phyloP scores from a whole-genome alignment of 805 yeast species.

The Blastobotrys peoriensis region DNA sequence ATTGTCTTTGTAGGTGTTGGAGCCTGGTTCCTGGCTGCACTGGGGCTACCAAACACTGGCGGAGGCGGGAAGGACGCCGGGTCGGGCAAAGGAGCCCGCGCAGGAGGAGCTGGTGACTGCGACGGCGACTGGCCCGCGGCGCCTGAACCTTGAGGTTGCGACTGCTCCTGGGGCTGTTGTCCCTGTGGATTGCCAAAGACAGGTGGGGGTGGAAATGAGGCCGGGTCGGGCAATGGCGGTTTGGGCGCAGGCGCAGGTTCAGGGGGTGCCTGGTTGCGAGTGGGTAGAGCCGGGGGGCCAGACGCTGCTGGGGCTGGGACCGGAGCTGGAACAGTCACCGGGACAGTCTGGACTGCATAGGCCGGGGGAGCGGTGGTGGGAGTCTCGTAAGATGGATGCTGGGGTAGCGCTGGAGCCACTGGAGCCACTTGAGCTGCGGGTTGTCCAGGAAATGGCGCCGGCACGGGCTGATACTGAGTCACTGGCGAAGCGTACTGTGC shows the following conservation, averaged over 20 bases:
- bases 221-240: conserved; percentile 19
- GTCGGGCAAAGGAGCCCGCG: conserved; percentile 14
- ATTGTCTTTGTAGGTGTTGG: not conserved
- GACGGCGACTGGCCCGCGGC: no score
- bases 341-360: conserved; percentile 10
- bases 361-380: conserved; percentile 2
- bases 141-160: no score
- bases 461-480: conserved; percentile 4
- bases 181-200: conserved; percentile 14
- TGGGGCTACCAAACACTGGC: conserved; percentile 5
- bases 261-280: not conserved
- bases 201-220: conserved; percentile 25
- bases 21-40: not conserved
- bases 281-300: not conserved
- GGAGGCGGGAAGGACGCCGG: conserved; percentile 22
- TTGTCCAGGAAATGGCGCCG: conserved; percentile 7
- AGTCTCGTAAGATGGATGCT: not conserved
- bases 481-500: conserved; percentile 4
- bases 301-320: not conserved
- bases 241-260: not conserved
- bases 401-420: conserved; percentile 3
- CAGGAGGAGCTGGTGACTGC: conserved; percentile 4
- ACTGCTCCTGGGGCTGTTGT: no score
- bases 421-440: conserved; percentile 10
- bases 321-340: conserved; percentile 9